Evolutionary conservation across 1,139 yeast species (phyloP), one percentile per base, ranked within the genome.

Genomic region (Hanseniaspora uvarum): DNA sequence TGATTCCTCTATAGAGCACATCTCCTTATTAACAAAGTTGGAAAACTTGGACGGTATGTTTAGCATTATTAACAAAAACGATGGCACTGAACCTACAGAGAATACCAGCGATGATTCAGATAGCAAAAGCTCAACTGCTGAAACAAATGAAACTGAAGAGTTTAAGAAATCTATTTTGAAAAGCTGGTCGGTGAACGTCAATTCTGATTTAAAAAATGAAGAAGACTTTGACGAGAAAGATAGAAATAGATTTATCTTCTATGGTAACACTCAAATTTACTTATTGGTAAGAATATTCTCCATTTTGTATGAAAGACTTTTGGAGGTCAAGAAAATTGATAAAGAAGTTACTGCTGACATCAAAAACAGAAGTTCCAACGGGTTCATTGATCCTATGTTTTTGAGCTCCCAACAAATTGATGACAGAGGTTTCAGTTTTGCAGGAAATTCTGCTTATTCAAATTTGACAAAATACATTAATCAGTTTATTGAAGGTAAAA

Each of bases 201-300:
- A 85, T 53, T 68, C 68, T n/a, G 64, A 63, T 18, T 65, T 64
- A 3, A 65, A 63, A 44, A 62, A 65, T 26, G 65, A 68, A 18
- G 36, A 37, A 8, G n/a, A 23, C 6, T 37, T 50, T 43, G 55
- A 56, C 24, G 65, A 68, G 34, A 50, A 58, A 12, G 59, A 69
- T 39, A 65, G 74, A 57, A 59, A 56, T 6, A 78, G 76, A 49
- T 92, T 72, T 72, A 89, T 88, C 67, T 68, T 89, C 65, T 92
- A 92, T 72, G 85, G 88, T 59, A 92, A 89, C 67, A 85, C 96
- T n/a, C 81, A 92, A 55, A 79, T 89, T 44, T 92, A 92, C 65
- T 88, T 89, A 39, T 88, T 92, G 64, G 80, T 88, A 78, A 85
- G 99, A 61, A 84, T 85, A 63, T 73, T 89, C 65, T 81, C 86